Conservation (phyloP, 2,329 filamentous ascomycete genomes). For the Allantophomopsis cytisporea region DNA sequence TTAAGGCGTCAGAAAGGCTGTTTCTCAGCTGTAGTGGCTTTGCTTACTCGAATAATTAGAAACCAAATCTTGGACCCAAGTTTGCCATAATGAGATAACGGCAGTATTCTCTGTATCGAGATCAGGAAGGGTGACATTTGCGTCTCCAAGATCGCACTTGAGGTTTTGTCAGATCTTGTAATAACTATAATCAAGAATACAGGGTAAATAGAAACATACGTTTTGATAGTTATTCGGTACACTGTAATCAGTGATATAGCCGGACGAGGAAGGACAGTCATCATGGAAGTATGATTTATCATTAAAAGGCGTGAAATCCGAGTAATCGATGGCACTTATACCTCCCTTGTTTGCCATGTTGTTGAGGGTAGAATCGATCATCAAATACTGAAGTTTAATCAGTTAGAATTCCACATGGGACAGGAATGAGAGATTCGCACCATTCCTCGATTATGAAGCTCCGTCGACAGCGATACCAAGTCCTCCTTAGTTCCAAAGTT, state of each 20-base stretch:
- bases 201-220: conserved; percentile 2
- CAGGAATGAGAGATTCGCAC: conserved; percentile 13
- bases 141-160: conserved; percentile 35
- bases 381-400: conserved; percentile 29
- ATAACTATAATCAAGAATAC: conserved; percentile 1
- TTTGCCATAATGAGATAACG: conserved; percentile 5
- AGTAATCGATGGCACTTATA: conserved; percentile 35
- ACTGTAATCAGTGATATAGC: conserved; percentile 33
- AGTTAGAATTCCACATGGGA: not conserved
- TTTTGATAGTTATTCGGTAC: conserved; percentile 26
- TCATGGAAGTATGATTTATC: conserved; percentile 43
- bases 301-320: conserved; percentile 37
- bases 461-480: conserved; percentile 38
- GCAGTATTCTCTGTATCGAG: conserved; percentile 2
- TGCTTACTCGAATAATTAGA: conserved; percentile 8
- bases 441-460: conserved; percentile 40
- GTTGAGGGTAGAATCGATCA: conserved; percentile 46
- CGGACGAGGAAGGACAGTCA: conserved; percentile 26
- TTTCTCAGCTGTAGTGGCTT: not conserved
- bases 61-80: conserved; percentile 6
- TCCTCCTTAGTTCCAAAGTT: conserved; percentile 46
- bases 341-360: conserved; percentile 38
- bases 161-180: not conserved
- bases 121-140: conserved; percentile 1
- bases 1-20: not conserved